Conservation (phyloP, 208 protist species). For the Zelonia costaricensis region DNA sequence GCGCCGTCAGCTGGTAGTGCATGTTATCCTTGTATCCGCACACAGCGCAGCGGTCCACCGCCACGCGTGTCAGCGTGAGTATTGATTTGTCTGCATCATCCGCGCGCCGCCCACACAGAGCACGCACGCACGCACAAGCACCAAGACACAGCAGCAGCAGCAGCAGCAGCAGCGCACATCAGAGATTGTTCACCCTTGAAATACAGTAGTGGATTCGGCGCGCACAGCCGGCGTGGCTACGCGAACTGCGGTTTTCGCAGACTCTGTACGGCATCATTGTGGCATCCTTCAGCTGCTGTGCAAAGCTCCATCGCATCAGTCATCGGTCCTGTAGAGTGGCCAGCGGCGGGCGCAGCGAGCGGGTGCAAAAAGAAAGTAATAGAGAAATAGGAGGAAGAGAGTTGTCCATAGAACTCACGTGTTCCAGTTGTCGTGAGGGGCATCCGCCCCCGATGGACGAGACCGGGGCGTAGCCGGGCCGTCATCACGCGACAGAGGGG, state of each 20-base stretch:
- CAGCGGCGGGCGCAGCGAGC: no score
- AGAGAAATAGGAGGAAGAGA: no score
- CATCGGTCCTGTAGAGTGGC: no score
- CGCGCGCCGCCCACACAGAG: constrained; percentile 1
- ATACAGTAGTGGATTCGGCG: constrained; percentile 6
- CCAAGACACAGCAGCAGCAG: not conserved
- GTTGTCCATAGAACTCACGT: no score
- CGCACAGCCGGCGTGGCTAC: constrained; percentile 8
- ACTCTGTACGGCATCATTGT: constrained; percentile 6
- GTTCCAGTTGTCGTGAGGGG: no score
- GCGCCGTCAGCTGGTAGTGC: constrained; percentile 52
- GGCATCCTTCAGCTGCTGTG: no score
- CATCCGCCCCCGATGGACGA: no score
- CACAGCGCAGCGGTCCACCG: constrained; percentile 19
- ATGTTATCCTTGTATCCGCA: constrained; percentile 56
- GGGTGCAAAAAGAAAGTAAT: no score
- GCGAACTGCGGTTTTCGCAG: constrained; percentile 1
- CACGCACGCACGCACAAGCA: not conserved
- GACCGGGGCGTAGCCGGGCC: no score
- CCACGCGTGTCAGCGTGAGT: constrained; percentile 40
- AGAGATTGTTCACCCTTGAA: constrained; percentile 13
- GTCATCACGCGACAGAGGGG: no score
- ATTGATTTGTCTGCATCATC: constrained; percentile 52
- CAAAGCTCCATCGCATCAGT: no score
- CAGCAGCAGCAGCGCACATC: constrained; percentile 5